phyloP scores from a whole-genome alignment of 768 basidiomycete species.

The Tephrocybe sp. region DNA sequence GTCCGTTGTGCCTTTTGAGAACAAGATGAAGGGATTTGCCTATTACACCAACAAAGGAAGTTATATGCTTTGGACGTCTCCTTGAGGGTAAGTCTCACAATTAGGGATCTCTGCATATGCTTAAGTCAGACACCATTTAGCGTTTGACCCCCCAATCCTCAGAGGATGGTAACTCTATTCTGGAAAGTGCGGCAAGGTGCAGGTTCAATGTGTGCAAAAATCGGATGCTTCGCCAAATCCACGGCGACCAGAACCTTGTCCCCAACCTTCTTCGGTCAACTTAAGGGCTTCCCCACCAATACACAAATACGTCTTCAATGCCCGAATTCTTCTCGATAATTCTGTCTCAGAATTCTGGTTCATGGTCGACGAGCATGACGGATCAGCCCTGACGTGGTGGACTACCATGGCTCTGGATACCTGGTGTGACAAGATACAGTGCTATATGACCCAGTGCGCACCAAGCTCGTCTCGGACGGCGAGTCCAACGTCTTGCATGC shows the following conservation, averaged over 20 bases:
- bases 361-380: neutral
- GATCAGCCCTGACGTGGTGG: neutral
- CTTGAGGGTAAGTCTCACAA: neutral
- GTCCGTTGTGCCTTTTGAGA: neutral
- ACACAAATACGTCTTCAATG: neutral
- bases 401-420: neutral
- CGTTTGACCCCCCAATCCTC: neutral
- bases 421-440: neutral
- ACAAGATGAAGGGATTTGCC: neutral
- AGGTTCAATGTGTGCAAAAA: neutral
- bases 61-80: neutral
- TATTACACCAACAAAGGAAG: neutral
- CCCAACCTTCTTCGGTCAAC: neutral
- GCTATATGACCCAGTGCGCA: neutral
- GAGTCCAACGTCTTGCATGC: neutral
- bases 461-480: neutral
- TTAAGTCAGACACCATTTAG: neutral
- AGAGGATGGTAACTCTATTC: neutral
- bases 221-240: neutral
- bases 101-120: neutral
- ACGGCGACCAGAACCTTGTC: neutral
- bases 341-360: constrained; percentile 3
- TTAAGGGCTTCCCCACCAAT: neutral
- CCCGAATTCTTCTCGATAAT: neutral
- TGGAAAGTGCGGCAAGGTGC: neutral